Conservation (phyloP, 176 grass and related monocot genomes). For the Hyparrhenia diplandra region DNA sequence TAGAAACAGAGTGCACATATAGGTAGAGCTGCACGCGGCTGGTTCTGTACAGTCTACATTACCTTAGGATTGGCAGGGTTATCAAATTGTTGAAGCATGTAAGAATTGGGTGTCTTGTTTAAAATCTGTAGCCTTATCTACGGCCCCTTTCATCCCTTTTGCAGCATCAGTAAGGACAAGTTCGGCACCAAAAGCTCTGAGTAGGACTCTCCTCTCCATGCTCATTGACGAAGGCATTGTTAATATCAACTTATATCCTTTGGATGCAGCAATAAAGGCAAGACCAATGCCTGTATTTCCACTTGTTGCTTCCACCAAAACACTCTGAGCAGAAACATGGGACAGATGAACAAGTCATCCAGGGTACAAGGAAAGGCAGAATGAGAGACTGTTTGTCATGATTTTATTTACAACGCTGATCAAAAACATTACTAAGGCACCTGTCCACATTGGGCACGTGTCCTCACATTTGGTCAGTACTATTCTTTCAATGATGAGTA, state of each 20-base stretch:
- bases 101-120: no score
- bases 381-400: neutral
- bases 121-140: conserved; percentile 73
- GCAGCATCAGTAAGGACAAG: conserved; percentile 83
- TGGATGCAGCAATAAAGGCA: conserved; percentile 91
- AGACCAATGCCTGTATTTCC: conserved; percentile 94
- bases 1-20: neutral
- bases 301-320: conserved; percentile 90
- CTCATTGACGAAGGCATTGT: conserved; percentile 98
- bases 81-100: conserved; percentile 47
- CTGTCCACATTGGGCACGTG: neutral
- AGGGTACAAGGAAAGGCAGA: neutral
- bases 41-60: neutral
- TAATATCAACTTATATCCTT: conserved; percentile 85
- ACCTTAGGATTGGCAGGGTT: conserved; percentile 98
- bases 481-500: neutral
- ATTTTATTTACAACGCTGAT: neutral
- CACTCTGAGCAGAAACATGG: conserved; percentile 41
- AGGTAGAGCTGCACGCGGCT: neutral
- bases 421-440: neutral
- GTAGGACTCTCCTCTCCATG: conserved; percentile 87
- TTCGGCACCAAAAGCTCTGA: conserved; percentile 91
- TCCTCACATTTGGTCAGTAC: neutral
- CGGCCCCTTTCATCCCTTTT: conserved; percentile 91
- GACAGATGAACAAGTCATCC: neutral